Evolutionary conservation across 805 yeast genomes (phyloP).

Genomic region (Metschnikowia lachancei): DNA sequence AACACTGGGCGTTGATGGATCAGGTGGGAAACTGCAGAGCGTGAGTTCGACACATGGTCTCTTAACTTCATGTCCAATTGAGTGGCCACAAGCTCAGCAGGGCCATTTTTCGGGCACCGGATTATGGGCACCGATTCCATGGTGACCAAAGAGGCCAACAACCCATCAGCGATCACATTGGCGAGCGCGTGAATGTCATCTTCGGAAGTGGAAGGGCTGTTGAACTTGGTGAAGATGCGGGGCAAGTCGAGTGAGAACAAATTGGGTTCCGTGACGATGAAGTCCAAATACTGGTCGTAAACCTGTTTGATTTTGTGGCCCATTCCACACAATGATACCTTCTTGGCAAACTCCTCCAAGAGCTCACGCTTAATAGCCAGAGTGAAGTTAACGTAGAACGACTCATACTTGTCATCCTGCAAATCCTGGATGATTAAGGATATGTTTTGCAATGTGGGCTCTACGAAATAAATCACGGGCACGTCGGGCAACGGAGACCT

Average conservation of each 20-base stretch:
- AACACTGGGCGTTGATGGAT: constrained; percentile 66
- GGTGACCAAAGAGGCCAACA: constrained; percentile 77
- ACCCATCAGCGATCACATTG: constrained; percentile 70
- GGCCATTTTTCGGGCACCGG: constrained; percentile 87
- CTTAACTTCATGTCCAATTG: constrained; percentile 80
- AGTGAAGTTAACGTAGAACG: constrained; percentile 81
- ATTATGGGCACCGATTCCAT: constrained; percentile 81
- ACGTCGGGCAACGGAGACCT: constrained; percentile 91
- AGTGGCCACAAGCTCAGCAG: constrained; percentile 91
- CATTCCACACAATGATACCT: constrained; percentile 70
- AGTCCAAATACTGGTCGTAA: constrained; percentile 90
- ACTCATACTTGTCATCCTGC: constrained; percentile 69
- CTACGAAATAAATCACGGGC: constrained; percentile 88
- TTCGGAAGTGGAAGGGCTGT: constrained; percentile 71
- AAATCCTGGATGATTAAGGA: constrained; percentile 68
- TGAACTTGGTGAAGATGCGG: constrained; percentile 63
- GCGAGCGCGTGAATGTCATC: constrained; percentile 67
- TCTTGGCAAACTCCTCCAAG: constrained; percentile 84
- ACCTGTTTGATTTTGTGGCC: constrained; percentile 78
- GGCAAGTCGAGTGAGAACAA: constrained; percentile 75
- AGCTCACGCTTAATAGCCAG: constrained; percentile 72
- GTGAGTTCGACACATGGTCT: constrained; percentile 78
- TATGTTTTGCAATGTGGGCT: constrained; percentile 80
- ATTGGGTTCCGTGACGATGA: constrained; percentile 89
- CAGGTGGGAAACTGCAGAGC: constrained; percentile 23